Conservation (phyloP, 2,329 filamentous ascomycete species). For the Rasamsonia emersonii region DNA sequence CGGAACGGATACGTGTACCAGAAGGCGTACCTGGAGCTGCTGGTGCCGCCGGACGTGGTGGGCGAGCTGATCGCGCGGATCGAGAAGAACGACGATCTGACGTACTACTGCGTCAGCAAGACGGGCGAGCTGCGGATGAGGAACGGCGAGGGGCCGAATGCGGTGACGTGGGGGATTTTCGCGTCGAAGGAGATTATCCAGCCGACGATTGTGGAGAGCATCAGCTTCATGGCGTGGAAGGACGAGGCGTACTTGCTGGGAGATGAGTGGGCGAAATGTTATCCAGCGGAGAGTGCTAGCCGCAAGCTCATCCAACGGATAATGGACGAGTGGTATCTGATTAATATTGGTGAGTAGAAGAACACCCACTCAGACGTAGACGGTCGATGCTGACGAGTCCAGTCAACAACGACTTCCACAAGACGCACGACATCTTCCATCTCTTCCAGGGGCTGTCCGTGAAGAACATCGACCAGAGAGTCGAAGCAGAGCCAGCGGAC, state of each 20-base stretch:
- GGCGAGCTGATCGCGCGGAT: slow-evolving; percentile 69
- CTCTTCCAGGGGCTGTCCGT: slow-evolving; percentile 66
- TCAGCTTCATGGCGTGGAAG: slow-evolving; percentile 97
- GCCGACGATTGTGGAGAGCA: slow-evolving; percentile 96
- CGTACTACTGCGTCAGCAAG: slow-evolving; percentile 89
- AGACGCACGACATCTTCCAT: slow-evolving; percentile 70
- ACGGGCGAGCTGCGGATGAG: slow-evolving; percentile 76
- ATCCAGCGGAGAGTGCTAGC: slow-evolving; percentile 66
- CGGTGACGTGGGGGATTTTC: slow-evolving; percentile 99
- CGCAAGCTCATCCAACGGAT: slow-evolving; percentile 70
- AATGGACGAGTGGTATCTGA: slow-evolving; percentile 84
- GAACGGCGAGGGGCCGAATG: slow-evolving; percentile 76
- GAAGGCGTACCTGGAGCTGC: slow-evolving; percentile 90
- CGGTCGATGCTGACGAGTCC: slow-evolving; percentile 13
- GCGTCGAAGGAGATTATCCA: slow-evolving; percentile 99
- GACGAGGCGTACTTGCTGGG: slow-evolving; percentile 93
- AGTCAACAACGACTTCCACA: slow-evolving; percentile 98
- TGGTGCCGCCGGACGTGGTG: slow-evolving; percentile 74
- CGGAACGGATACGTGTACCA: slow-evolving; percentile 95
- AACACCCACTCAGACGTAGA: slow-evolving; percentile 2
- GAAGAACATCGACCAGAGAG: slow-evolving; percentile 27
- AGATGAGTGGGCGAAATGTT: slow-evolving; percentile 88
- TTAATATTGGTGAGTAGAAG: slow-evolving; percentile 73
- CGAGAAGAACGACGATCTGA: slow-evolving; percentile 69
- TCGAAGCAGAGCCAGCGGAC: slow-evolving; percentile 15